A percentile compares a stretch with the other conserved stretches of the same genome.
Evolutionary conservation across 768 basidiomycete species (phyloP).

Genomic region (Wakefieldia striispora): DNA sequence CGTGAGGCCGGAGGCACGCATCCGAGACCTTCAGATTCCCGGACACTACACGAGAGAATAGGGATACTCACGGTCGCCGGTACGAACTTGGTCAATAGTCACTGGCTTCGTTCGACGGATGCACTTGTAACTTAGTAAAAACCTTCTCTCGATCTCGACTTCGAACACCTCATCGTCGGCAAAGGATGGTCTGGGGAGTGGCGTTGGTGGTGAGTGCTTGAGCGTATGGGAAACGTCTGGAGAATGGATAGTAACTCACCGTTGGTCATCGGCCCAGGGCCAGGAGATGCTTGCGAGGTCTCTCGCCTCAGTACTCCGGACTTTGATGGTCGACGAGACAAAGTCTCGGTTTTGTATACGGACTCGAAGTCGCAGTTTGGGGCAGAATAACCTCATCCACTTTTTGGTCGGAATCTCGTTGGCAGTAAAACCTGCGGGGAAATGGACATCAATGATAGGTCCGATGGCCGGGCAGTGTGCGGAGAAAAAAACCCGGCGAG

Average conservation of each 20-base stretch:
- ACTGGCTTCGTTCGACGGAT: conserved; percentile 23
- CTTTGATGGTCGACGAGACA: conserved; percentile 16
- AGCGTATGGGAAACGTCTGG: too few species aligned
- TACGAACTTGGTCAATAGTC: conserved; percentile 24
- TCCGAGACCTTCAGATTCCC: not conserved
- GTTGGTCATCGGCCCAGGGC: conserved; percentile 16
- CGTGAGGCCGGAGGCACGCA: not conserved
- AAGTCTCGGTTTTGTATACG: conserved; percentile 4
- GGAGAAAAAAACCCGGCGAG: not conserved
- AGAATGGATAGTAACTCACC: conserved; percentile 8
- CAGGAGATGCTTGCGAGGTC: conserved; percentile 3
- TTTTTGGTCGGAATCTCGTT: conserved; percentile 20
- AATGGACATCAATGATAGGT: not conserved
- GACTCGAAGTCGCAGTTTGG: conserved; percentile 24
- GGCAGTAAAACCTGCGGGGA: conserved; percentile 22
- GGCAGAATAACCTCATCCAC: conserved; percentile 18
- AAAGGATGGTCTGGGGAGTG: conserved; percentile 11
- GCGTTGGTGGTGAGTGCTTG: not conserved
- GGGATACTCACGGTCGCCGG: conserved; percentile 14
- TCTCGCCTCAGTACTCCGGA: not conserved
- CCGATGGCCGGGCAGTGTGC: too few species aligned
- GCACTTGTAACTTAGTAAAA: conserved; percentile 21
- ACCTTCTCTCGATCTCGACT: conserved; percentile 19
- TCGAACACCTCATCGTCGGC: conserved; percentile 19
- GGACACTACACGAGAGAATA: too few species aligned